Base-by-base conservation (phyloP, 2,329 filamentous ascomycete genomes). In the Colletotrichum liaoningense region DNA sequence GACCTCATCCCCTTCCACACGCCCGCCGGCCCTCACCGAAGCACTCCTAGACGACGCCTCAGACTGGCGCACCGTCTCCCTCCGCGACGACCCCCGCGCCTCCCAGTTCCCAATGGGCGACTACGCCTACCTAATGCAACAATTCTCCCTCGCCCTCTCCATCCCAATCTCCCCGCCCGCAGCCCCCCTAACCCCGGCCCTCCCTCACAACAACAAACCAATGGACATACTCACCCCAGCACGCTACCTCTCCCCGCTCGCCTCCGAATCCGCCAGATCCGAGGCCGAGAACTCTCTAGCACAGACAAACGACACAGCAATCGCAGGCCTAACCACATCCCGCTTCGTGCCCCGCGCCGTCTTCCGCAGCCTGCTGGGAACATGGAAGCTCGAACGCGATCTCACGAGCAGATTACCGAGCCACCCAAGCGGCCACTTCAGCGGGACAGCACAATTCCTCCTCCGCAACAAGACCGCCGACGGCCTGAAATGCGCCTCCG, bases 101-200 rank as follows among this genome's bases (percentile, higher is more conserved):
- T 93, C 80, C 74, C 94, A 97, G 77, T 97, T 95, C 77, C 94
- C 94, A 49, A 95, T 96, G 92, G 92, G 92, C 11, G 94, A 97
- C 81, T 96, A 95, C 80, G 82, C 91, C 8, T 95, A 91, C 74
- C 82, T 96, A 14, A 92, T 96, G 87, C 91, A 95, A 76, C 89
- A 93, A 14, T 91, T 95, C 72, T 86, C 91, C 14, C 80, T 86
- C 2, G 88, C 90, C 0, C 84, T 94, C 2, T 86, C 84, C 0
- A 84, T 95, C 9, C 80, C 78, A 35, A 87, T 83, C 35, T 79
- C 76, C 19, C 79, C 76, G n/a, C 78, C 82, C 0, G 82, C 82
- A 19, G 42, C 78, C 1, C 77, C 79, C 33, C 73, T 77, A 11
- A 83, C 80, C 33, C 84, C 85, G 4, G 77, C 80, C 8, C 69